Conservation (phyloP, 2,329 filamentous ascomycete species). For the Blastomyces emzantsi region DNA sequence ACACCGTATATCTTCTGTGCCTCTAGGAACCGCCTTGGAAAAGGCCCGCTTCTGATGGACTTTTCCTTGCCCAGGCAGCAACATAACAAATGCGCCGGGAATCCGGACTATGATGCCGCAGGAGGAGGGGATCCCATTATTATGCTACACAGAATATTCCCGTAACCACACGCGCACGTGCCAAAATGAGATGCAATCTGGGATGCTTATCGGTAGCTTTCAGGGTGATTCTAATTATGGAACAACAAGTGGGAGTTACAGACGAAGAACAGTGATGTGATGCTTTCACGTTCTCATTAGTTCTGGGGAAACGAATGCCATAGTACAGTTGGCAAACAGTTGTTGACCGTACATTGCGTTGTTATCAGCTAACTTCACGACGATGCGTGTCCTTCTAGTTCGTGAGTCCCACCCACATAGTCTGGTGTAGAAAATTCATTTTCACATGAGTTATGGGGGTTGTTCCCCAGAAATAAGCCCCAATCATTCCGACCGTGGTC, state of each 20-base stretch:
- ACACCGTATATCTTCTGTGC: too few relatives aligned
- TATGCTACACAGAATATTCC: too few relatives aligned
- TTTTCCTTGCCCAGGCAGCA: too few relatives aligned
- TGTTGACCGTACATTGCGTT: not conserved
- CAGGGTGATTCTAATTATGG: not conserved
- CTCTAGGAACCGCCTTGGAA: too few relatives aligned
- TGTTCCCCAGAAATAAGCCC: not conserved
- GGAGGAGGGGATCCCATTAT: too few relatives aligned
- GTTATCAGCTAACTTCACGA: not conserved
- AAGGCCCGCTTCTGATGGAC: too few relatives aligned
- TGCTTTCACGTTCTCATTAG: not conserved
- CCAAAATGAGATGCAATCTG: not conserved
- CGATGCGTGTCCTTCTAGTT: not conserved
- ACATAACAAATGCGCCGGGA: too few relatives aligned
- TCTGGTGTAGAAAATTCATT: not conserved
- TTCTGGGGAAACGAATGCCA: not conserved
- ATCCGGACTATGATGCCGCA: too few relatives aligned
- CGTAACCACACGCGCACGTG: not conserved
- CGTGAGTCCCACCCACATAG: too few relatives aligned
- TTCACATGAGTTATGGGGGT: not conserved
- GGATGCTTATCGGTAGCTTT: not conserved
- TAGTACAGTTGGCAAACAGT: not conserved
- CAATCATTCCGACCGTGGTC: not conserved
- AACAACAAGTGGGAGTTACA: not conserved
- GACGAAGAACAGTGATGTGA: not conserved